Percentiles rank a stretch among this genome's conserved stretches.
phyloP scores from a whole-genome alignment of 257 asterid species.

The Solanum boliviense region DNA sequence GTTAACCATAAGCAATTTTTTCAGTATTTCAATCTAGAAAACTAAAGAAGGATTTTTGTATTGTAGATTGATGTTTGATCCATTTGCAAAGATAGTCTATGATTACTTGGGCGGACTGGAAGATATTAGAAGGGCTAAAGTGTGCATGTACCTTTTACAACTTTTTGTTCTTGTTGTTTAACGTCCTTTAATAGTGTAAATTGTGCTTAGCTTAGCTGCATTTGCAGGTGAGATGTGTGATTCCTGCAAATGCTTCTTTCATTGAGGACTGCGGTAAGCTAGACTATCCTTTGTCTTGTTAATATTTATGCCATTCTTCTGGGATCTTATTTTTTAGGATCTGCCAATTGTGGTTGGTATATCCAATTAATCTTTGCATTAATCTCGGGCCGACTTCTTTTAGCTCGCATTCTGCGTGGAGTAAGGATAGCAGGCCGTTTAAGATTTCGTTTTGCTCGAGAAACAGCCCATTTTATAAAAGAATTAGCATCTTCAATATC shows the following conservation, averaged over 20 bases:
- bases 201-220: background rate
- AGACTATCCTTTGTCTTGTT: background rate
- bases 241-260: slow-evolving; percentile 21
- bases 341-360: background rate
- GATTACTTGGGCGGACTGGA: slow-evolving; percentile 25
- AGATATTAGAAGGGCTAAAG: slow-evolving; percentile 26
- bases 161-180: background rate
- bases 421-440: slow-evolving; percentile 25
- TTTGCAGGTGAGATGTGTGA: slow-evolving; percentile 17
- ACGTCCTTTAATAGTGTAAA: background rate
- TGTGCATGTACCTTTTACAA: slow-evolving; percentile 16
- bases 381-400: background rate
- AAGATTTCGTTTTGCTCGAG: slow-evolving; percentile 16
- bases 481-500: slow-evolving; percentile 7
- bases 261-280: slow-evolving; percentile 19
- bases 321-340: background rate
- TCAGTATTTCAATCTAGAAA: background rate
- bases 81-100: slow-evolving; percentile 18
- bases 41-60: background rate
- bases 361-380: background rate
- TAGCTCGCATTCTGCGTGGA: slow-evolving; percentile 25
- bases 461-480: slow-evolving; percentile 18
- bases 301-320: background rate
- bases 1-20: background rate
- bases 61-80: slow-evolving; percentile 27